Percentiles rank a stretch among this genome's conserved stretches.
Conservation (phyloP, 306 rosid species). For the Quercus glauca region DNA sequence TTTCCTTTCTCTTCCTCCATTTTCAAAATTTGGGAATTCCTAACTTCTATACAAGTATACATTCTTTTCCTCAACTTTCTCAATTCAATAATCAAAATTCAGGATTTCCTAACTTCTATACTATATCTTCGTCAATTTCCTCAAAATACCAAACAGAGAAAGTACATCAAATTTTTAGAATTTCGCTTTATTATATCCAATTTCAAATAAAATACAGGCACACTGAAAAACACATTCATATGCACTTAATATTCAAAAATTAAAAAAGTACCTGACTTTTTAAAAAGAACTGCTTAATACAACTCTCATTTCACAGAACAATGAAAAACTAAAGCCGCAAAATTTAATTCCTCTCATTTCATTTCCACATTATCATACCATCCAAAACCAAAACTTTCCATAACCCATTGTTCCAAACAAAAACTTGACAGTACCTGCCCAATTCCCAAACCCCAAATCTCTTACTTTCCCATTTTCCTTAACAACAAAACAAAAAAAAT, state of each 20-base stretch:
- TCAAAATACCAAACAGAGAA: background rate
- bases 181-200: background rate
- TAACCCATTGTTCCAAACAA: background rate
- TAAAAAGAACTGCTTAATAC: too few species aligned
- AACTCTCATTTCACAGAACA: too few species aligned
- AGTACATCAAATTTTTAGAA: background rate
- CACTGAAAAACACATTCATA: background rate
- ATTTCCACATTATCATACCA: too few species aligned
- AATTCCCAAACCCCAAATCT: background rate
- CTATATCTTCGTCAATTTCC: background rate
- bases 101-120: background rate
- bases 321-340: too few species aligned
- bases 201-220: background rate
- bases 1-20: background rate
- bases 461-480: too few species aligned
- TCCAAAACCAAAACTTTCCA: background rate
- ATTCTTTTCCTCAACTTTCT: background rate
- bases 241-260: background rate
- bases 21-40: background rate
- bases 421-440: background rate
- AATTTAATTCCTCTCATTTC: too few species aligned
- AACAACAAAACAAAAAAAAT: background rate
- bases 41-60: background rate
- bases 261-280: too few species aligned
- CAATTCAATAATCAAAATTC: background rate